These are phyloP conservation scores for Scytalidium lignicola DNA, from an alignment of 2,329 filamentous ascomycete species.

Conservation along the genomic window DNA sequence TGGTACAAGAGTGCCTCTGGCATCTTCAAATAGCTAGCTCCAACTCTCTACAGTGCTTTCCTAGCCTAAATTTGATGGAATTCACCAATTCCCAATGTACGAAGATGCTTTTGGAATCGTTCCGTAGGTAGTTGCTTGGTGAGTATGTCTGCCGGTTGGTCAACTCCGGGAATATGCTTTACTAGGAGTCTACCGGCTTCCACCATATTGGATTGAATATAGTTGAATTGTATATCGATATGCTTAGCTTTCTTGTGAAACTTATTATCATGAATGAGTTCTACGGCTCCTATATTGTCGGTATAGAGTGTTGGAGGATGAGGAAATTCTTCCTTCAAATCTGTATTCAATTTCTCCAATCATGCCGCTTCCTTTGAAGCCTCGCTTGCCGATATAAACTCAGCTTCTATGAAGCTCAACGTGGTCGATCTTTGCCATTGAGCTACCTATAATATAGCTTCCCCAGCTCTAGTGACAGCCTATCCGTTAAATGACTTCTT, in stretches of 20 bases:
- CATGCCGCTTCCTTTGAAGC: not conserved
- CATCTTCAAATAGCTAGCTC: not conserved
- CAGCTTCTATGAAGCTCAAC: not conserved
- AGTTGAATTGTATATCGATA: conserved; percentile 1
- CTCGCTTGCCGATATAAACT: not conserved
- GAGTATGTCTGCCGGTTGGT: conserved; percentile 1
- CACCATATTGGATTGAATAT: not conserved
- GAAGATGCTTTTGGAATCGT: not conserved
- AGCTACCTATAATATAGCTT: not conserved
- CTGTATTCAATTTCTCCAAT: not conserved
- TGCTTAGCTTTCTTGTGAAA: not conserved
- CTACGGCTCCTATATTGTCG: not conserved
- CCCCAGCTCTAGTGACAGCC: not conserved
- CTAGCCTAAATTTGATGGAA: not conserved
- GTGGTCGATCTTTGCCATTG: not conserved
- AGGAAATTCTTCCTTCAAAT: not conserved
- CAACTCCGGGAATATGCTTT: not conserved
- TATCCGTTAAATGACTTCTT: not conserved
- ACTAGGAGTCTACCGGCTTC: not conserved
- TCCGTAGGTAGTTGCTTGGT: not conserved
- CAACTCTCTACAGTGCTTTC: not conserved
- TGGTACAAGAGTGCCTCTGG: not conserved
- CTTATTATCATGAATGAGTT: not conserved
- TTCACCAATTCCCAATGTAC: not conserved
- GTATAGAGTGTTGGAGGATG: not conserved